Conservation (phyloP, 495 filamentous ascomycete genomes). For the Podospora pseudocomata region DNA sequence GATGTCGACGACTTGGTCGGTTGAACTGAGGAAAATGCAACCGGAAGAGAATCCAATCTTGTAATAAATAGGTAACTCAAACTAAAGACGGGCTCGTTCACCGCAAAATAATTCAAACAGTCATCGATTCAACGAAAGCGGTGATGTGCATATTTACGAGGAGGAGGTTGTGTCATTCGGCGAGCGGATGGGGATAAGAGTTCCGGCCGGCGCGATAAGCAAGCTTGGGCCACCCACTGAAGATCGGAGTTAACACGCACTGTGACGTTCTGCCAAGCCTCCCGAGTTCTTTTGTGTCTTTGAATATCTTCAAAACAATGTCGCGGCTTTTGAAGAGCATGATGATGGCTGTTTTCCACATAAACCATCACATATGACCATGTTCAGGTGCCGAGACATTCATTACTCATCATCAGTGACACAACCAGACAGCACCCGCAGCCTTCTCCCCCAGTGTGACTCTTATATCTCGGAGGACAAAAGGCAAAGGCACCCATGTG, state of each 20-base stretch:
- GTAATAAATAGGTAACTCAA: neutral
- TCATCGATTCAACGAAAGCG: neutral
- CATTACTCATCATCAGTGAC: too few relatives aligned
- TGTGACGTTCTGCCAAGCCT: neutral
- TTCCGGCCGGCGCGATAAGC: neutral
- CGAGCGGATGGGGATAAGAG: slow-evolving; percentile 17
- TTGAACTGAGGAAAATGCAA: neutral
- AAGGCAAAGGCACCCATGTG: too few relatives aligned
- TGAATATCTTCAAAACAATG: too few relatives aligned
- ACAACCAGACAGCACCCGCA: too few relatives aligned
- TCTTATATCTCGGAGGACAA: too few relatives aligned
- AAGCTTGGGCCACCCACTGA: neutral
- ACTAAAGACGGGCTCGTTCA: neutral
- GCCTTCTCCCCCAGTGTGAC: too few relatives aligned
- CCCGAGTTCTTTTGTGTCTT: too few relatives aligned
- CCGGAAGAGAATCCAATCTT: neutral
- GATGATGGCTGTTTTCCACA: too few relatives aligned
- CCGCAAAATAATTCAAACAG: neutral
- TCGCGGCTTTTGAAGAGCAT: neutral
- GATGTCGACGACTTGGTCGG: neutral
- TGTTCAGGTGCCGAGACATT: slow-evolving; percentile 27
- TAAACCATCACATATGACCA: slow-evolving; percentile 40
- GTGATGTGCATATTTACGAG: neutral
- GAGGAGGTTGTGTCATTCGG: slow-evolving; percentile 27
- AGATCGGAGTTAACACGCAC: neutral